Conservation (phyloP, 1,139 yeast genomes). For the Hansenula sp. region DNA sequence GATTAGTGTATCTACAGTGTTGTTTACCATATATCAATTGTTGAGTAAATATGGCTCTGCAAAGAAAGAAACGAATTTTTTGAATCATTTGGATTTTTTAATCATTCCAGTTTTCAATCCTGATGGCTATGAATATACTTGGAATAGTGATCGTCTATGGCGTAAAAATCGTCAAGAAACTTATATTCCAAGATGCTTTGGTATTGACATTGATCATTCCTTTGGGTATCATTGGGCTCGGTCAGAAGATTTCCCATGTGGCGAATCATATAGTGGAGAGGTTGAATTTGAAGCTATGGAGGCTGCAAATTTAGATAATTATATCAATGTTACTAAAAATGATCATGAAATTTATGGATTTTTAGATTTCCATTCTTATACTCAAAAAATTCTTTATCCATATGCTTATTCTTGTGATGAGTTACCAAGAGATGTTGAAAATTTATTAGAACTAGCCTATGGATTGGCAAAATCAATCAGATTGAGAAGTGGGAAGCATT, state of each 20-base stretch:
- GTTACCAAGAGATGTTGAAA: constrained; percentile 75
- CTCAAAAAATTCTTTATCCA: constrained; percentile 80
- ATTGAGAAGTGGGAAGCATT: constrained; percentile 54
- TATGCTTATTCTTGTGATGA: constrained; percentile 76
- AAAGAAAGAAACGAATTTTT: constrained; percentile 33
- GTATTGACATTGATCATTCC: constrained; percentile 85
- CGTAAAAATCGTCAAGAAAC: constrained; percentile 84
- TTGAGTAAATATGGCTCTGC: constrained; percentile 45
- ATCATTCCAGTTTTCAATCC: constrained; percentile 86
- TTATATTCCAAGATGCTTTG: constrained; percentile 61
- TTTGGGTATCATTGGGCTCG: constrained; percentile 72
- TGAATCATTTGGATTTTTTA: constrained; percentile 59
- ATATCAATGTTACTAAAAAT: constrained; percentile 55
- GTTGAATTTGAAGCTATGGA: constrained; percentile 75
- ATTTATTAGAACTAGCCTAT: constrained; percentile 74
- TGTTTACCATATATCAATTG: constrained; percentile 57
- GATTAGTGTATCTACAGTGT: constrained; percentile 71
- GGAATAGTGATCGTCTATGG: constrained; percentile 83
- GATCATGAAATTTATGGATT: constrained; percentile 69
- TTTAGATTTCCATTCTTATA: constrained; percentile 78
- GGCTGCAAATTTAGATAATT: constrained; percentile 58
- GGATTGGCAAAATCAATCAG: constrained; percentile 76
- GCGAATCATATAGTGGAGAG: constrained; percentile 80
- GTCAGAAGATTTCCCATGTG: constrained; percentile 66
- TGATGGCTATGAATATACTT: constrained; percentile 83